Evolutionary conservation across 345 rosid genomes (phyloP).

Genomic region (Lagerstroemia speciosa): DNA sequence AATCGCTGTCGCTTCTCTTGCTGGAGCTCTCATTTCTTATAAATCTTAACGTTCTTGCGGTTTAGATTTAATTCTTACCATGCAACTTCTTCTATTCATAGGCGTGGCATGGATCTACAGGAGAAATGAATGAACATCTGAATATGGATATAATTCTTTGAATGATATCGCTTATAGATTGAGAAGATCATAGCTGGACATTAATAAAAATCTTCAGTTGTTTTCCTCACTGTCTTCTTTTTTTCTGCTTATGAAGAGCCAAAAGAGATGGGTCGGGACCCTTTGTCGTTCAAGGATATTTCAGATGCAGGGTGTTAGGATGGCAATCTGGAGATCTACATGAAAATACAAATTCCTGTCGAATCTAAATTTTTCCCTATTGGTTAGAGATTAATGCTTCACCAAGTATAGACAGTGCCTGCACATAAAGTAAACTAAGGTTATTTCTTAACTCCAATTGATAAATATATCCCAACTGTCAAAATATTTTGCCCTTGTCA

Average conservation of each 20-base stretch:
- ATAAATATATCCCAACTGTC: background rate
- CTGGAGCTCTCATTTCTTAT: background rate
- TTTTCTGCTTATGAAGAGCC: background rate
- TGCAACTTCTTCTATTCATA: background rate
- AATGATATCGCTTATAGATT: background rate
- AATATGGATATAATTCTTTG: background rate
- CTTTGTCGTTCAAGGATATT: background rate
- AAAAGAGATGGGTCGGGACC: background rate
- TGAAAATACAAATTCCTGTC: background rate
- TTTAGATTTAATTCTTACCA: too few species aligned
- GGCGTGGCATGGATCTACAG: background rate
- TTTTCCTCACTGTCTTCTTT: background rate
- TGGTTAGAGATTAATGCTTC: background rate
- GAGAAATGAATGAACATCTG: background rate
- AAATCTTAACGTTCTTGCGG: too few species aligned
- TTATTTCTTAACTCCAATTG: background rate
- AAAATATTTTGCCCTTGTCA: constrained; percentile 11
- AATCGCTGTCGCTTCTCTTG: background rate
- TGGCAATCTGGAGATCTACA: background rate
- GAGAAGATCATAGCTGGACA: background rate
- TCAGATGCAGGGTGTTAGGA: background rate
- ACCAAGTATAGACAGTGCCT: background rate
- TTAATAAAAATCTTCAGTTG: background rate
- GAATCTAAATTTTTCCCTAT: background rate
- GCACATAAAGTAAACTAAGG: background rate